Evolutionary conservation across 176 grass and related monocot species (phyloP), one percentile per base, ranked within the genome.

Genomic region (Lolium rigidum): DNA sequence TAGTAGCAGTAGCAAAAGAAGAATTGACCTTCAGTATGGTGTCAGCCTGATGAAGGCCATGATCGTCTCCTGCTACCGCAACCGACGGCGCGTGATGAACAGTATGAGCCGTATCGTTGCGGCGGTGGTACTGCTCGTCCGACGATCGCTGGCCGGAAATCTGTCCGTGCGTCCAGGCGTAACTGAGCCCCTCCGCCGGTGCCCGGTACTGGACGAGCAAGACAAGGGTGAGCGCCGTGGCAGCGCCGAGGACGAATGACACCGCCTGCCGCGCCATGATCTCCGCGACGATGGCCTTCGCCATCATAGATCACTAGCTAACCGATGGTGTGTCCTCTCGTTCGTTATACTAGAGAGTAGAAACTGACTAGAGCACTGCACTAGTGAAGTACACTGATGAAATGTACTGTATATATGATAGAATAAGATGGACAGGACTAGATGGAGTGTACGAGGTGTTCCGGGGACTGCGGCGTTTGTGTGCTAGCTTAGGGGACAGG

Each of bases 171-270:
- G 44, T 18, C 63, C 26, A 71, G 73, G 75, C 4, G 0, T 38
- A 47, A 77, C 11, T 26, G 74, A 83, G 50, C 4, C 83, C 89
- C 9, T 41, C 56, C 0, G 84, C 89, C 48, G 60, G 73, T 5
- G 74, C 38, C 31, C 38, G 79, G 72, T 72, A 62, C 80, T 90
- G 84, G 55, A 75, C 50, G 50, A 91, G 80, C 68, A 91, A 17
- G 3, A 91, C 58, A 26, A 84, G 10, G 85, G 80, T 80, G 75
- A 87, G 85, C 76, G 81, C 55, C 1, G 81, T 76, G 4, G 37
- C 85, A 58, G 49, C 78, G 41, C 89, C 89, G n/a, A 91, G 50
- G 47, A 76, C 58, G 51, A 91, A 91, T 2, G 85, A 84, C 49
- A 28, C 89, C 59, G 17, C 68, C 57, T 84, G 89, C 66, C 85